Evolutionary conservation across 371 early-diverging fungal species (phyloP), one percentile per base, ranked within the genome.

Genomic region (Nematocida ironsii): DNA sequence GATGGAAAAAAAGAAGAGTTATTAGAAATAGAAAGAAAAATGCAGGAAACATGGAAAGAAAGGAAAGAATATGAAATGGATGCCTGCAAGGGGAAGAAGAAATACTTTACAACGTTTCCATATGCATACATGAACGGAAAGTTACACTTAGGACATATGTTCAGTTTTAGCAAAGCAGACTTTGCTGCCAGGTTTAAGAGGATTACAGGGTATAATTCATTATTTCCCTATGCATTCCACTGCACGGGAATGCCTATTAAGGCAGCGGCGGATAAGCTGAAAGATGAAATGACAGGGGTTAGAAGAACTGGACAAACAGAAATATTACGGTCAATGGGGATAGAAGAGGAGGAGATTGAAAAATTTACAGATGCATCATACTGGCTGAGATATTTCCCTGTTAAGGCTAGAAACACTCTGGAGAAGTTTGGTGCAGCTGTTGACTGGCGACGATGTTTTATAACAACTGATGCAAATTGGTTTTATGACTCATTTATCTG

Each of bases 191-290:
- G 95, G 57, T 99, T 92, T 87, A 92, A 95, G 83, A 91, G 94
- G 82, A 87, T 97, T 86, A 89, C 93, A 88, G 98, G 98, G 61
- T 95, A 93, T 88, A 90, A 92, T 66, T 93, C 92, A 60, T 90
- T 98, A 72, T 94, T 97, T 76, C 99, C 99, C 40, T 93, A 96
- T 84, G 95, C 95, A 55, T 97, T 98, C 91, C 99, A 99, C 86
- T 93, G 93, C 83, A 98, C 99, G 4, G 99, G 99, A 72, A 99
- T 99, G 99, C 99, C 99, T 54, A 99, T 99, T 89, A 88, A 91
- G 92, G 95, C 97, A 25, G 93, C 94, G 82, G 97, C 98, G 47
- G 95, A 98, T 88, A 97, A 97, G 89, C 89, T 99, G 74, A 89
- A 89, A 66, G 92, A 92, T 50, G 98, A 99, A 89, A 89, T 98